Evolutionary conservation across 179 eudicot species (phyloP).

Genomic region (Spinacia oleracea): DNA sequence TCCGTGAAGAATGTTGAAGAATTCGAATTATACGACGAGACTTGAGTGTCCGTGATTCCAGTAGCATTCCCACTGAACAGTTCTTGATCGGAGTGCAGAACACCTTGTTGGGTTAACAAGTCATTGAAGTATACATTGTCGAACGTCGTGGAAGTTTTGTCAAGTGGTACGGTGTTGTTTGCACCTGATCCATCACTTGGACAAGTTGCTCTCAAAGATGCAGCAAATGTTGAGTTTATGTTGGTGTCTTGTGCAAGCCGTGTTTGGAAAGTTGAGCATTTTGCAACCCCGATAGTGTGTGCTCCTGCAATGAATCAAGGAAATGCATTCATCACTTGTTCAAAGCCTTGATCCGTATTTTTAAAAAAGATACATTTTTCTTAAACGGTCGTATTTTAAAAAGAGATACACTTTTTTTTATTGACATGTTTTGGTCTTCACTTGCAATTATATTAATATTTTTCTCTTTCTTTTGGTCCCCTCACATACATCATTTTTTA

Average conservation of each 20-base stretch:
- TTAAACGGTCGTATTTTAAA: too few species aligned
- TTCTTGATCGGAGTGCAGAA: constrained; percentile 61
- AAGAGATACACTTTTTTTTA: too few species aligned
- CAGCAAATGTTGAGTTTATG: constrained; percentile 3
- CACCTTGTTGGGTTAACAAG: constrained; percentile 38
- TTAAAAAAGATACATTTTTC: too few species aligned
- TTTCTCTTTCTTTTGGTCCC: too few species aligned
- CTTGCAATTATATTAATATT: too few species aligned
- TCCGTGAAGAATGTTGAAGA: constrained; percentile 47
- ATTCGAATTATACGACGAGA: constrained; percentile 38
- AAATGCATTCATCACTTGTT: background rate
- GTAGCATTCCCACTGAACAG: constrained; percentile 34
- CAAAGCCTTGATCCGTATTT: too few species aligned
- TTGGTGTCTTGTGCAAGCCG: background rate
- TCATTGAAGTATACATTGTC: constrained; percentile 51
- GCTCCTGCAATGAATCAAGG: constrained; percentile 28
- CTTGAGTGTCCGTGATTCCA: constrained; percentile 52
- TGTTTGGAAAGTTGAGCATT: background rate
- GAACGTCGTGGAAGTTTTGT: constrained; percentile 42
- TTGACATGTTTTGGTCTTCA: too few species aligned
- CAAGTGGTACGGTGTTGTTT: constrained; percentile 51
- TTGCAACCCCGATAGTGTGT: constrained; percentile 26
- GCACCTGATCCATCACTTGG: constrained; percentile 38
- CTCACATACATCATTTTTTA: too few species aligned
- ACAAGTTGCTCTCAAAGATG: background rate